These are phyloP conservation scores for Diddensiella caesifluorescens DNA, from an alignment of 805 yeast genomes.

Conservation along the genomic window DNA sequence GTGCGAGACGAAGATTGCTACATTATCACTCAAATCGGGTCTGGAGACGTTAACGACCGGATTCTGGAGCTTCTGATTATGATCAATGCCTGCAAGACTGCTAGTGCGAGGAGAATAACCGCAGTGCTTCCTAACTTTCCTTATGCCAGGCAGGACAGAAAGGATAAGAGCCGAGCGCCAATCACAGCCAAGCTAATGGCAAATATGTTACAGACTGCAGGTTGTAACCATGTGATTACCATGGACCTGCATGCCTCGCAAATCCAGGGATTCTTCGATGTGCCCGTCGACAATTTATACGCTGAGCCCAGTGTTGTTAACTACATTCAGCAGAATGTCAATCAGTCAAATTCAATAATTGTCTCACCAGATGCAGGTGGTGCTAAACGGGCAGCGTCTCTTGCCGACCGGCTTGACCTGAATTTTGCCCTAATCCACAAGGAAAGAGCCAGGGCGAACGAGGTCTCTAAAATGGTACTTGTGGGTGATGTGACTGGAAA, in stretches of 20 bases:
- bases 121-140: conserved; percentile 96
- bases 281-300: conserved; percentile 93
- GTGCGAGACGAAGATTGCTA: conserved; percentile 80
- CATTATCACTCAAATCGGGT: conserved; percentile 61
- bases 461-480: conserved; percentile 92
- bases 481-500: conserved; percentile 92
- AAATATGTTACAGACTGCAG: conserved; percentile 87
- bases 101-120: conserved; percentile 90
- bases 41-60: conserved; percentile 80
- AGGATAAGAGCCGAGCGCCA: conserved; percentile 94
- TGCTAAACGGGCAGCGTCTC: conserved; percentile 92
- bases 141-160: conserved; percentile 95
- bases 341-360: conserved; percentile 57
- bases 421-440: conserved; percentile 96
- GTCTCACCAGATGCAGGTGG: conserved; percentile 99
- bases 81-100: conserved; percentile 91
- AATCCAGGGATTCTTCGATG: conserved; percentile 94
- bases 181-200: conserved; percentile 95
- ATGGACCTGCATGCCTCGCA: conserved; percentile 98
- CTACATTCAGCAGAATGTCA: conserved; percentile 66
- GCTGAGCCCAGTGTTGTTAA: conserved; percentile 91
- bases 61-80: conserved; percentile 83
- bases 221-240: conserved; percentile 93
- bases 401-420: conserved; percentile 91
- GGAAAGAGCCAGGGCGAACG: conserved; percentile 95